Evolutionary conservation across 768 basidiomycete genomes (phyloP), one percentile per base, ranked within the genome.

Genomic region (Mycena capillaripes): DNA sequence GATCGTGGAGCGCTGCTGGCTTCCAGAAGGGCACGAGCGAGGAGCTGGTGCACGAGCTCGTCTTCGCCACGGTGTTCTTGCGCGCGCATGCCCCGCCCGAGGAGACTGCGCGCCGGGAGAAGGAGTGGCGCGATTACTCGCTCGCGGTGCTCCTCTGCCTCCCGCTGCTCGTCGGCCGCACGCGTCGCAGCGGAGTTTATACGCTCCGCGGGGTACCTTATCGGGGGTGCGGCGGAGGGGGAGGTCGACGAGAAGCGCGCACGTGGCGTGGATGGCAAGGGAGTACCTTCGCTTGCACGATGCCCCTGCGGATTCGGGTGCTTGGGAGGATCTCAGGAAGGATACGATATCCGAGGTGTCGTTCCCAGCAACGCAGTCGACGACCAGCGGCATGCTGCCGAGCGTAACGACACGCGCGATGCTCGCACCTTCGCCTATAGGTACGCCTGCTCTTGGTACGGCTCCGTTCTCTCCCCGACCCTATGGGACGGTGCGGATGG

Each of bases 31-130:
- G 95, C 12, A 91, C 90, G 0, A 88, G 90, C 40, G 95, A 96
- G 79, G 94, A 95, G 0, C 86, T 97, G 5, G 82, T 92, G 0
- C 95, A 97, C 76, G 95, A 97, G 81, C 82, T 89, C 14, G 91
- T 95, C 21, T 96, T 96, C 78, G 92, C 88, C 14, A 95, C 94
- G 1, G 90, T 89, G 17, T 94, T 92, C 78, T 65, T 82, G 36
- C 25, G 66, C 10, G 77, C 78, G 21, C 70, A 67, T 12, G 55
- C 32, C 38, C 53, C 69, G 34, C 30, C 63, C 42, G 69, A 48
- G 17, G 66, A 75, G 23, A 40, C 52, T 27, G 76, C 77, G 29
- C 71, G 66, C 30, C 59, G 25, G 61, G 76, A 67, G 42, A 80
- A 83, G 34, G 79, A 80, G 19, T 94, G 92, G 93, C 87, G 86